Evolutionary conservation across 139 green algal genomes (phyloP).

Genomic region (Desmodesmus armatus): DNA sequence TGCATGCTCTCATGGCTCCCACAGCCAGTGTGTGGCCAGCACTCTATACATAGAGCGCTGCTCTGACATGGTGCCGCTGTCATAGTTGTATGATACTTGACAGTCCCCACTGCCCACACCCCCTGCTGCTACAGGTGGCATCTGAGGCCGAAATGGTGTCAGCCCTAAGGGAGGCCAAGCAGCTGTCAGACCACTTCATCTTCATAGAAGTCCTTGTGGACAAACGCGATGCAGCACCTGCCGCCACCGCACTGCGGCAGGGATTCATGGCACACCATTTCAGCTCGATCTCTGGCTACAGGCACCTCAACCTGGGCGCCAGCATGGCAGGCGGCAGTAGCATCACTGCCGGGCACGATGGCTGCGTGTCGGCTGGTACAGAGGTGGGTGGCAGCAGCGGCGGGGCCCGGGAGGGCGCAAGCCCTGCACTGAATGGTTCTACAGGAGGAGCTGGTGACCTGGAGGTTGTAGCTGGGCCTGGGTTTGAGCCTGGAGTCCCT

Average conservation of each 20-base stretch:
- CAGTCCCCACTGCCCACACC: no score
- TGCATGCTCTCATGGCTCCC: no score
- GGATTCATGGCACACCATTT: background rate
- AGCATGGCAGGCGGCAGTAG: background rate
- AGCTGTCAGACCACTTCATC: background rate
- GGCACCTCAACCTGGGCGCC: background rate
- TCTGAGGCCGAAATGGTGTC: background rate
- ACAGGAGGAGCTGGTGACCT: no score
- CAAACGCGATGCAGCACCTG: background rate
- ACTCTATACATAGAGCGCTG: no score
- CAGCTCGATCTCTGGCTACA: background rate
- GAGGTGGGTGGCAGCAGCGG: background rate
- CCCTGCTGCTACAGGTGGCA: background rate
- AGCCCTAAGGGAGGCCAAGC: background rate
- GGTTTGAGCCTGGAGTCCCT: no score
- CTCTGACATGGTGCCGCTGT: no score
- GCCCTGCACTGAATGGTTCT: no score
- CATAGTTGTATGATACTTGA: no score
- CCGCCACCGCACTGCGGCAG: background rate
- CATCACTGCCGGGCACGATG: background rate
- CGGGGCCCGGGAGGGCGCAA: background rate
- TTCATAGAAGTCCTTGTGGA: constrained; percentile 40
- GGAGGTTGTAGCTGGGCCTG: no score
- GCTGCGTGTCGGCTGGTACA: background rate
- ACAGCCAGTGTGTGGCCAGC: no score